Evolutionary conservation across 2,329 filamentous ascomycete species (phyloP), one percentile per base, ranked within the genome.

Genomic region (Aspergillus ibericus): DNA sequence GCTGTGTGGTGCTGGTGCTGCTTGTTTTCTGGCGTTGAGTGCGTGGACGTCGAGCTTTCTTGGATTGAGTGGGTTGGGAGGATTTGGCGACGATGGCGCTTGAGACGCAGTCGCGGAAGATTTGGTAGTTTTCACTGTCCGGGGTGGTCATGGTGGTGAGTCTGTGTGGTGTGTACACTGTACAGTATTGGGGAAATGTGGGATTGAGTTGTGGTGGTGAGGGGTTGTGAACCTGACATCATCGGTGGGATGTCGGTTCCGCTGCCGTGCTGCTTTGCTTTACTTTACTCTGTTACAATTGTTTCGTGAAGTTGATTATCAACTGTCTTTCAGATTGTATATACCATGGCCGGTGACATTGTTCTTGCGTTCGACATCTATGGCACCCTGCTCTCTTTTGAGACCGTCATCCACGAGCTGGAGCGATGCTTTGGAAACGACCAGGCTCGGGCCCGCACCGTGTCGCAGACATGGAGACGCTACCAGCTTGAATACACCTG

Each of bases 401-500:
- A 85, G 44, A 89, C 86, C 29, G 90, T 92, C 61, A 81, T 83
- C 6, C 75, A 80, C 35, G 80, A 86, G 59, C 76, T 92, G 12
- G 81, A 81, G 15, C 73, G 77, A 32, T 73, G 86, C 56, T 86
- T 86, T 66, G n/a, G 18, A 12, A 35, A 18, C 1, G 86, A 83
- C 6, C 71, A 82, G 29, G 83, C 85, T 5, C 82, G 82, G 63
- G 85, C 86, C 2, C 73, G 79, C 22, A 72, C 73, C 0, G 80
- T 92, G 32, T 84, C 88, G 4, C 72, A 80, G 15, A 73, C 84
- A 67, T 91, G 89, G 84, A 80, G 89, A 56, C 81, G 82, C 29
- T 88, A 88, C 68, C 89, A 92, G 72, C 78, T 92, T 8, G 89
- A 92, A 73, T 93, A 92, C 66, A 91, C 89, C 38, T 92, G 88